phyloP scores from a whole-genome alignment of 192 early-diverging fungal genomes.

The Pilaira anomala region DNA sequence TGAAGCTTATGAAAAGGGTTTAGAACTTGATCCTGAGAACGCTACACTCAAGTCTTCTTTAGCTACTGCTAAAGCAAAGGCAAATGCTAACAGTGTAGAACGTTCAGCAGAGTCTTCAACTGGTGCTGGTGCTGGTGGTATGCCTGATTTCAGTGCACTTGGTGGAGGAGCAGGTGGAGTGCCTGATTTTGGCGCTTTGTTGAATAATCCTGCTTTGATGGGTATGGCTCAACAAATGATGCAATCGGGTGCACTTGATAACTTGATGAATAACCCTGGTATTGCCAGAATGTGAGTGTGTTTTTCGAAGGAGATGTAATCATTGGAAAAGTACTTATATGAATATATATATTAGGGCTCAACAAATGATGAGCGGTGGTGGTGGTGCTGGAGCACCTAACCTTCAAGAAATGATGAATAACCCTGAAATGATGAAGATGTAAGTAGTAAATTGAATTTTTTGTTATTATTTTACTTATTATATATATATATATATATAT shows the following conservation, averaged over 20 bases:
- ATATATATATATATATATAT: not conserved
- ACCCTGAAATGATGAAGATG: slow-evolving; percentile 64
- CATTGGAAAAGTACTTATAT: slow-evolving; percentile 3
- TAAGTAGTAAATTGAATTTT: slow-evolving; percentile 15
- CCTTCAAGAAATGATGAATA: slow-evolving; percentile 62
- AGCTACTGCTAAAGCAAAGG: slow-evolving; percentile 62
- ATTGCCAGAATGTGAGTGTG: slow-evolving; percentile 72
- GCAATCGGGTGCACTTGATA: slow-evolving; percentile 74
- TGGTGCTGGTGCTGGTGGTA: slow-evolving; percentile 30
- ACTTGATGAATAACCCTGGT: slow-evolving; percentile 90
- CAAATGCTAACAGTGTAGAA: slow-evolving; percentile 16
- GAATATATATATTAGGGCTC: slow-evolving; percentile 52
- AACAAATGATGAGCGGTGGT: slow-evolving; percentile 73
- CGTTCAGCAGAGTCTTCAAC: slow-evolving; percentile 34
- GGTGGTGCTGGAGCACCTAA: slow-evolving; percentile 50
- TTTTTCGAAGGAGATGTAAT: not conserved
- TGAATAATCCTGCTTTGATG: slow-evolving; percentile 96
- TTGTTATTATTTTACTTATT: not conserved
- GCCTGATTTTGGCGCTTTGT: slow-evolving; percentile 69
- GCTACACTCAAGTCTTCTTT: slow-evolving; percentile 75
- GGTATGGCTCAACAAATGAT: slow-evolving; percentile 93
- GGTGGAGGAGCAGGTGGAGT: slow-evolving; percentile 46
- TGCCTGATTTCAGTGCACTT: slow-evolving; percentile 5
- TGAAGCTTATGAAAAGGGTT: slow-evolving; percentile 87
- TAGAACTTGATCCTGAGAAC: slow-evolving; percentile 82